A percentile compares a stretch with the other conserved stretches of the same genome.
phyloP scores from a whole-genome alignment of 495 filamentous ascomycete species.

The Cladorrhinum samala region DNA sequence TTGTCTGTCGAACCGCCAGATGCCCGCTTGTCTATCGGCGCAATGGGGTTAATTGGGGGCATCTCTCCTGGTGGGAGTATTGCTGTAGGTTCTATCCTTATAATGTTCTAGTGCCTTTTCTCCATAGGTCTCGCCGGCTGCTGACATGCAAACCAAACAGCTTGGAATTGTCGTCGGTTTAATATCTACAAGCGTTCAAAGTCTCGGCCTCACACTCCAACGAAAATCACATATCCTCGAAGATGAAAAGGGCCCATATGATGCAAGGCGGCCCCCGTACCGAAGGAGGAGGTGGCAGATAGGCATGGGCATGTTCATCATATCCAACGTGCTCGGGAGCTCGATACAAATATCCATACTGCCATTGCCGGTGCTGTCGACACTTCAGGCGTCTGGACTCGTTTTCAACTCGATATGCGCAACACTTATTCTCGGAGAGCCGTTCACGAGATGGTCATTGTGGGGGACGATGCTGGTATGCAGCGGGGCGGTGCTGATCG shows the following conservation, averaged over 20 bases:
- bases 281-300: conserved; percentile 93
- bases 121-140: neutral
- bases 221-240: conserved; percentile 97
- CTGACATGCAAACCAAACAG: conserved; percentile 40
- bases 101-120: neutral
- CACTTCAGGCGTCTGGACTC: conserved; percentile 89
- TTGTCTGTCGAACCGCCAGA: conserved; percentile 22
- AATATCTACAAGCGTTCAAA: conserved; percentile 87
- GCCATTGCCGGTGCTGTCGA: conserved; percentile 89
- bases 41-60: conserved; percentile 72
- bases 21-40: conserved; percentile 18
- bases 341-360: conserved; percentile 97
- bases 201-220: conserved; percentile 93
- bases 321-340: conserved; percentile 89
- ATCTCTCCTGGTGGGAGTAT: conserved; percentile 83
- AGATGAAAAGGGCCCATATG: conserved; percentile 80
- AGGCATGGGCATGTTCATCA: conserved; percentile 94
- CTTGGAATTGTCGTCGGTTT: conserved; percentile 91
- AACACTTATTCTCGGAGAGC: conserved; percentile 85
- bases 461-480: conserved; percentile 85
- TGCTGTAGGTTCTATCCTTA: conserved; percentile 52
- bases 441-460: conserved; percentile 87
- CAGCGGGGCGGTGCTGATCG: conserved; percentile 79
- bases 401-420: conserved; percentile 99
- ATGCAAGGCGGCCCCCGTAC: conserved; percentile 78